Evolutionary conservation across 441 rosid species (phyloP), one percentile per base, ranked within the genome.

Genomic region (Daphne laureola): DNA sequence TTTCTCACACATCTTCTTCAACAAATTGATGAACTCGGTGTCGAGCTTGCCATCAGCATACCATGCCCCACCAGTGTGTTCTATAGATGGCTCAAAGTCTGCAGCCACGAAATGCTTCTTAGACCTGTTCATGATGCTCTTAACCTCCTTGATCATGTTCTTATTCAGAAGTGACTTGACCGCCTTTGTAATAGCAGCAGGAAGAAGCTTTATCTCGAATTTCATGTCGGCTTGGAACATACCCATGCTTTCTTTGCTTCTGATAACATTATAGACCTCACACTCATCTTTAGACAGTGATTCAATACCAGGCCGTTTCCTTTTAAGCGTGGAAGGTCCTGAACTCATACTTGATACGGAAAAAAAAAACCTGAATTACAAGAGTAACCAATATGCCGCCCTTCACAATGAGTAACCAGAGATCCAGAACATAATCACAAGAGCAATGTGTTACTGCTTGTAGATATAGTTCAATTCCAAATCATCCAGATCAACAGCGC

Each of bases 21-120:
- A 42, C 7, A 44, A n/a, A 14, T 63, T 61, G 51, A 87, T 83
- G 43, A 74, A 75, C 11, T 65, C 67, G 0, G 63, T 38, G 43
- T 87, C 79, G n/a, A 91, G 85, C 50, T 57, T 54, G 8, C 96
- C 98, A 38, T 78, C 81, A 7, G 4, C 43, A 59, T 91, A 91
- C 92, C 95, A 91, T 11, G 78, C 68, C 26, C 96, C 98, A 11
- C 96, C 98, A 0, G 85, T 80, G 54, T 87, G 67, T 58, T 77
- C 92, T 42, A 72, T 63, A 1, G 85, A 67, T 6, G 95, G 89
- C 60, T 82, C 78, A 48, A 85, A 87, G 62, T 85, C 95, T 0
- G 67, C 35, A 0, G 90, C 90, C 53, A 90, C 61, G 31, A 27
- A 78, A 61, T 73, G 81, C 64, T 83, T 90, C 57, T 46, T 48